These are phyloP conservation scores for Backusella macrospora DNA, from an alignment of 192 early-diverging fungal species.

Conservation along the genomic window DNA sequence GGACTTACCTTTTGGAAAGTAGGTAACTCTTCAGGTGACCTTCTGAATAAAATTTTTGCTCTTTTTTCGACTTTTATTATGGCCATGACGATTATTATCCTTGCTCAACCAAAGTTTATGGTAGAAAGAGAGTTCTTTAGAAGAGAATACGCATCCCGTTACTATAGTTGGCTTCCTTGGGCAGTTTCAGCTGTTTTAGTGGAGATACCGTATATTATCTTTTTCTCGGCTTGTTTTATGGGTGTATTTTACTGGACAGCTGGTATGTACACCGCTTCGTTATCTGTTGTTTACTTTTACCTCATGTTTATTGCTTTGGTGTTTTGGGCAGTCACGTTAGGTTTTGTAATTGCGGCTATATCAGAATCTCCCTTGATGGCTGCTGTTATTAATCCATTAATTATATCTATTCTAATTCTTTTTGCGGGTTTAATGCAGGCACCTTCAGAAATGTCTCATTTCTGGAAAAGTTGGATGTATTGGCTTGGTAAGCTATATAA, in stretches of 20 bases:
- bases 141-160: slow-evolving; percentile 67
- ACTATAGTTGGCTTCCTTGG: slow-evolving; percentile 71
- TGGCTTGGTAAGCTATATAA: slow-evolving; percentile 47
- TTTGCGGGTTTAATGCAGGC: slow-evolving; percentile 74
- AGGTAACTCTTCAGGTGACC: slow-evolving; percentile 53
- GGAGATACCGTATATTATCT: slow-evolving; percentile 69
- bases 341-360: slow-evolving; percentile 70
- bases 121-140: slow-evolving; percentile 67
- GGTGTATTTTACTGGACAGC: slow-evolving; percentile 73
- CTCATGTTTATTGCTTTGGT: slow-evolving; percentile 58
- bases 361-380: slow-evolving; percentile 60
- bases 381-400: slow-evolving; percentile 67
- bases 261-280: slow-evolving; percentile 53
- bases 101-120: slow-evolving; percentile 67
- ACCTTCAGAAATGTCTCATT: slow-evolving; percentile 58
- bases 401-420: slow-evolving; percentile 65
- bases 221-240: slow-evolving; percentile 66
- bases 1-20: slow-evolving; percentile 76
- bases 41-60: slow-evolving; percentile 70
- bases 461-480: slow-evolving; percentile 71
- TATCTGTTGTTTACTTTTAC: slow-evolving; percentile 65
- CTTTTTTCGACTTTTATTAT: slow-evolving; percentile 71
- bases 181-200: slow-evolving; percentile 61
- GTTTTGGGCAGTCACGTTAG: slow-evolving; percentile 68
- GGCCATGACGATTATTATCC: slow-evolving; percentile 67